Base-by-base conservation (phyloP, 2,329 filamentous ascomycete species). In the Colletotrichum musicola region DNA sequence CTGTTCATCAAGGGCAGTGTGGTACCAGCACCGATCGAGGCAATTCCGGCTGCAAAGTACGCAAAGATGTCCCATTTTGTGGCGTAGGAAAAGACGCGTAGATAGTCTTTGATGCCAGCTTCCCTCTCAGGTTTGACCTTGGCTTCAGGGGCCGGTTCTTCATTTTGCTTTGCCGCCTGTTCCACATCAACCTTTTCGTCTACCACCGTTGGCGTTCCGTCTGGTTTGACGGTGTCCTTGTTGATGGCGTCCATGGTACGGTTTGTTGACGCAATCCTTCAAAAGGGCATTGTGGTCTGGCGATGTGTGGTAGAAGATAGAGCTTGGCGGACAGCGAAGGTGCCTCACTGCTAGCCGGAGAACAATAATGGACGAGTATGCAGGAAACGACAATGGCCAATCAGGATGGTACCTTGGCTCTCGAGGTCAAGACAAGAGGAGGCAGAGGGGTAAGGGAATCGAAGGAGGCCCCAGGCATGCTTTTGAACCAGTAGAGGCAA, bases 1-100 rank as follows among this genome's bases (percentile, higher is more conserved):
- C 66, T 42, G 64, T 89, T 90, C 83, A 90, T 87, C 55, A 90
- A 72, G 0, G 88, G 88, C 54, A 90, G 75, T 1, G 87, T 89
- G 51, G 84, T 76, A 63, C 87, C 87, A 1, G 85, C 81, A 22
- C 83, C 86, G 10, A 86, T 80, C 16, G 86, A 85, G 54, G 86
- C 82, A 46, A 86, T 6, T 16, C 77, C 73, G 20, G 85, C 87
- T 6, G 78, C 76, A n/a, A 75, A 77, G 73, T 88, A 84, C 44
- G 86, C 78, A 40, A 83, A 67, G 50, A 82, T 81, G 71, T 89
- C 86, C 82, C 82, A 85, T 73, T 79, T 81, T n/a, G 78, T 84
- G 18, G 85, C 86, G 78, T 89, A 89, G 18, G 76, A 76, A 72
- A 89, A 89, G 49, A 89, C 78, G 64, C 86, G 81, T 47, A 83